Conservation (phyloP, 1,139 yeast genomes). For the Entelexis sorbosivorans region DNA sequence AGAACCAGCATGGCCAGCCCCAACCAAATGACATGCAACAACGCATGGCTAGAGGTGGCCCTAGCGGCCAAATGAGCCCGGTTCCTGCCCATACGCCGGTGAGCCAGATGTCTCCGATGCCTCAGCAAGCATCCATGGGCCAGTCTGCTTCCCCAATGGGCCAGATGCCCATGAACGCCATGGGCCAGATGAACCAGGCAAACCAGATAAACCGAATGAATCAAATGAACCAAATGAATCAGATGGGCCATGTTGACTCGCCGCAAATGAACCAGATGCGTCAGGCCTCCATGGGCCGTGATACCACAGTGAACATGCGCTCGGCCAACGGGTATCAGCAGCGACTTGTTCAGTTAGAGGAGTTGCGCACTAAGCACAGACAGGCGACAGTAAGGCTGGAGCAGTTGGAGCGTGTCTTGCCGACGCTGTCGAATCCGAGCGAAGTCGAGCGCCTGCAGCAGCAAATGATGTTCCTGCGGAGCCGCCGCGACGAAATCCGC, state of each 20-base stretch:
- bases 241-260: conserved; percentile 1
- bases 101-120: conserved; percentile 1
- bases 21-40: background rate
- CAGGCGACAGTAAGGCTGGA: conserved; percentile 18
- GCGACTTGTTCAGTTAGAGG: conserved; percentile 22
- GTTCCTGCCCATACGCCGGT: background rate
- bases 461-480: conserved; percentile 13
- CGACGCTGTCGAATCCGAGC: conserved; percentile 11
- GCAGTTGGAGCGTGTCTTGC: conserved; percentile 16
- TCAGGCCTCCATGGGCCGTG: conserved; percentile 6
- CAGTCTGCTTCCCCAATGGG: background rate
- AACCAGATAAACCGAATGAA: background rate
- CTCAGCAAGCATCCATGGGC: conserved; percentile 1
- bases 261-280: conserved; percentile 6
- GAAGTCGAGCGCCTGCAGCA: conserved; percentile 20
- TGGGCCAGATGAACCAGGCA: background rate
- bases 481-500: conserved; percentile 20
- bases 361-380: conserved; percentile 16
- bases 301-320: conserved; percentile 16
- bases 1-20: conserved; percentile 1
- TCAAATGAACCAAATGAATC: conserved; percentile 2
- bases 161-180: conserved; percentile 4
- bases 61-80: conserved; percentile 1
- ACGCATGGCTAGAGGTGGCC: background rate
- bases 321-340: conserved; percentile 22